phyloP scores from a whole-genome alignment of 2,329 filamentous ascomycete genomes.

The Graphilbum fragrans region DNA sequence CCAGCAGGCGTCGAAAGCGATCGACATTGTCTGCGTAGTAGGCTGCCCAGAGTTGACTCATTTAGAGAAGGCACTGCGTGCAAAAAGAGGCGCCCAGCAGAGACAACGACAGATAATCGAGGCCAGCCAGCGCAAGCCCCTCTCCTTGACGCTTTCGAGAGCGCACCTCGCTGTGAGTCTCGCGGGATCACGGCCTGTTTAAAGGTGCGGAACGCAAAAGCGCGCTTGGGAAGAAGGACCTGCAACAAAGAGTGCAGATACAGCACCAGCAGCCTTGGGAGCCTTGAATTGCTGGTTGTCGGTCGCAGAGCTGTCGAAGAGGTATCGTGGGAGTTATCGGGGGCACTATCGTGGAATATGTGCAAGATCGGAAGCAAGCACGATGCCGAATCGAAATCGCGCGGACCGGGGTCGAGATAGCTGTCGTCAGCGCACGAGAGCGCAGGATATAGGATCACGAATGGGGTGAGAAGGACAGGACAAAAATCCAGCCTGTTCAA shows the following conservation, averaged over 20 bases:
- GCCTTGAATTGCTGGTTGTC: no score
- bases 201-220: constrained; percentile 53
- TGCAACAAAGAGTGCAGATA: constrained; percentile 5
- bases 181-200: constrained; percentile 79
- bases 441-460: no score
- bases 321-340: no score
- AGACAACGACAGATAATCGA: background rate
- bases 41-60: constrained; percentile 97
- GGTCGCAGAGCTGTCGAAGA: no score
- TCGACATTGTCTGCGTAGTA: constrained; percentile 98
- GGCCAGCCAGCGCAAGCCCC: background rate
- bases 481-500: no score
- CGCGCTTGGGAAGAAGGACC: constrained; percentile 12
- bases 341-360: no score
- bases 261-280: background rate
- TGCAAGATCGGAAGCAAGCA: no score
- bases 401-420: no score
- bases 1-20: constrained; percentile 79
- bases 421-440: no score
- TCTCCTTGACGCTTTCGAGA: constrained; percentile 38
- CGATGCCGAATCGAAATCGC: no score
- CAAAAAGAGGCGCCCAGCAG: background rate
- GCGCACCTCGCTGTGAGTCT: constrained; percentile 82
- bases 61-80: constrained; percentile 8
- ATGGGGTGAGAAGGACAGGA: no score